Conservation (phyloP, 345 rosid genomes). For the Dovyalis caffra region DNA sequence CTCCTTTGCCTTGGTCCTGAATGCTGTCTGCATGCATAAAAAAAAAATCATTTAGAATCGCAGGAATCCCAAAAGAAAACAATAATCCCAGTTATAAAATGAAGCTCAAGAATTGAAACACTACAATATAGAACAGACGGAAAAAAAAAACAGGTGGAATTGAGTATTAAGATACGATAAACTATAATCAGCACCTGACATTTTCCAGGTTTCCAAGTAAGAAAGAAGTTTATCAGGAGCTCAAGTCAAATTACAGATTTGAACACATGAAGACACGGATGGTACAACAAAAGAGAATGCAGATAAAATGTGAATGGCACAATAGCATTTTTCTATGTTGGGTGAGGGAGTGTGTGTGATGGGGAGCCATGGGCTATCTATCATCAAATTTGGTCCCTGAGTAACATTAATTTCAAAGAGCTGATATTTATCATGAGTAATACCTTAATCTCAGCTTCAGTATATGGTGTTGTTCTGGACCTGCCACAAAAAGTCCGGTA, state of each 20-base stretch:
- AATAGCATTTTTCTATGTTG: background rate
- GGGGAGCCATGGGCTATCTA: too few relatives aligned
- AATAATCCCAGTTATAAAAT: background rate
- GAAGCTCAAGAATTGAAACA: background rate
- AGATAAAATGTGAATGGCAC: background rate
- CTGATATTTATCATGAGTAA: background rate
- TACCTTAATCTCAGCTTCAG: slow-evolving; percentile 98
- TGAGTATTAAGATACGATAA: too few relatives aligned
- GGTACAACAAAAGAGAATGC: too few relatives aligned
- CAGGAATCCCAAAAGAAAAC: background rate
- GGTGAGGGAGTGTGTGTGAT: background rate
- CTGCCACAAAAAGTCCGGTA: slow-evolving; percentile 32
- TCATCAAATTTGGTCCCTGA: background rate
- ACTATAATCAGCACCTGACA: too few relatives aligned
- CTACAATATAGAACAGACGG: too few relatives aligned
- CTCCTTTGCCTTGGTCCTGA: slow-evolving; percentile 80
- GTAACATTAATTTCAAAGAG: background rate
- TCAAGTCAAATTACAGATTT: too few relatives aligned
- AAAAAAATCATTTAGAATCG: slow-evolving; percentile 2
- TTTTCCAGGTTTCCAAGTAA: too few relatives aligned
- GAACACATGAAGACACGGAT: too few relatives aligned
- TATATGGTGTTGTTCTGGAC: slow-evolving; percentile 64
- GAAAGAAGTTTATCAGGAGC: too few relatives aligned
- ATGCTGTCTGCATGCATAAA: slow-evolving; percentile 65
- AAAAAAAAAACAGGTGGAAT: too few relatives aligned